A percentile compares a stretch with the other conserved stretches of the same genome.
Conservation (phyloP, 202 grass and related monocot genomes). For the Setaria italica region DNA sequence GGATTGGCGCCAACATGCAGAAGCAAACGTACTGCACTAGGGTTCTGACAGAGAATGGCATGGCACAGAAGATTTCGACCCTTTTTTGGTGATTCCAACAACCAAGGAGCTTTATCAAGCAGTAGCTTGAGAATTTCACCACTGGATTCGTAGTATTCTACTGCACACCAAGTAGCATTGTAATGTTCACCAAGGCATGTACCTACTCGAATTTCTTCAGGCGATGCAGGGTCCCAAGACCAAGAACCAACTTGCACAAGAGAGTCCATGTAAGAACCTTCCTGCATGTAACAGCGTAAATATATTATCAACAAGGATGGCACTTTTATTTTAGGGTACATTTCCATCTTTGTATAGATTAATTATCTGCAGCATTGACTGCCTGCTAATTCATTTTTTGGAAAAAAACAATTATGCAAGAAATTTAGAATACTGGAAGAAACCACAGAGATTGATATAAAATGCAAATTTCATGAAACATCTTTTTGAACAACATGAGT, state of each 20-base stretch:
- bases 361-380: background rate
- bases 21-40: conserved; percentile 53
- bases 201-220: conserved; percentile 69
- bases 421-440: conserved; percentile 18
- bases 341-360: background rate
- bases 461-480: background rate
- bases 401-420: background rate
- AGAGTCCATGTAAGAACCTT: conserved; percentile 57
- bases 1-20: conserved; percentile 57
- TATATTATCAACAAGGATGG: background rate
- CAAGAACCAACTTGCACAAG: conserved; percentile 61
- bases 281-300: conserved; percentile 41
- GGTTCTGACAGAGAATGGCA: conserved; percentile 71
- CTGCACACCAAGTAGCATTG: conserved; percentile 61
- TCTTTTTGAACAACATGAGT: background rate
- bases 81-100: conserved; percentile 59
- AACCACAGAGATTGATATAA: background rate
- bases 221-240: conserved; percentile 61
- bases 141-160: conserved; percentile 65
- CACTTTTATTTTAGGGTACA: background rate
- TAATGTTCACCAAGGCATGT: conserved; percentile 64
- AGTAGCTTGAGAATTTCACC: conserved; percentile 61
- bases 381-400: background rate
- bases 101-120: conserved; percentile 54
- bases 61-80: conserved; percentile 72